Conservation (phyloP, 83 land plant genomes). For the Thuja plicata region DNA sequence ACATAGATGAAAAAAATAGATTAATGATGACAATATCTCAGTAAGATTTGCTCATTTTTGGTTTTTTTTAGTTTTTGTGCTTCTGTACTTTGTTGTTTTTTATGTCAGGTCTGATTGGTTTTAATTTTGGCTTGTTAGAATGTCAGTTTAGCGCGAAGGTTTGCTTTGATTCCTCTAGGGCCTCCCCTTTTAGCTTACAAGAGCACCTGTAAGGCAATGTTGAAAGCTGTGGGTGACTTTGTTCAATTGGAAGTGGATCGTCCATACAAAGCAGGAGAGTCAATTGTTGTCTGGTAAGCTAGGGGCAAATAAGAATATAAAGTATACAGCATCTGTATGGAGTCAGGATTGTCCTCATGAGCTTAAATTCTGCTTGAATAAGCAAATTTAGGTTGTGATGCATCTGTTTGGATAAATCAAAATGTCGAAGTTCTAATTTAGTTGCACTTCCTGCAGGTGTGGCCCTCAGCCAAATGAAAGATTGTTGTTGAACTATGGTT, state of each 20-base stretch:
- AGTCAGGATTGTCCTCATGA: background rate
- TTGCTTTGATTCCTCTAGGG: constrained; percentile 94
- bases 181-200: constrained; percentile 92
- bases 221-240: constrained; percentile 78
- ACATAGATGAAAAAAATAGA: background rate
- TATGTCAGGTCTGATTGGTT: constrained; percentile 2
- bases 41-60: background rate
- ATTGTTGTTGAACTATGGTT: constrained; percentile 92
- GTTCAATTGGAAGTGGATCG: constrained; percentile 94
- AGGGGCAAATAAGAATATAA: background rate
- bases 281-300: constrained; percentile 87
- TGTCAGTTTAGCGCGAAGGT: constrained; percentile 89
- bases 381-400: background rate
- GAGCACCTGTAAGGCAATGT: constrained; percentile 98
- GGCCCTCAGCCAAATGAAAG: constrained; percentile 98
- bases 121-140: constrained; percentile 46
- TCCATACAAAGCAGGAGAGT: constrained; percentile 83
- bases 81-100: background rate
- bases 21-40: background rate
- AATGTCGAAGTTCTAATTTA: background rate
- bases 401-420: background rate
- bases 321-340: background rate
- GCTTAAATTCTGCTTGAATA: background rate
- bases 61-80: background rate
- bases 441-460: constrained; percentile 60